A percentile compares a stretch with the other conserved stretches of the same genome.
Evolutionary conservation across 305 asterid species (phyloP).

Genomic region (Plantago lanceolata): DNA sequence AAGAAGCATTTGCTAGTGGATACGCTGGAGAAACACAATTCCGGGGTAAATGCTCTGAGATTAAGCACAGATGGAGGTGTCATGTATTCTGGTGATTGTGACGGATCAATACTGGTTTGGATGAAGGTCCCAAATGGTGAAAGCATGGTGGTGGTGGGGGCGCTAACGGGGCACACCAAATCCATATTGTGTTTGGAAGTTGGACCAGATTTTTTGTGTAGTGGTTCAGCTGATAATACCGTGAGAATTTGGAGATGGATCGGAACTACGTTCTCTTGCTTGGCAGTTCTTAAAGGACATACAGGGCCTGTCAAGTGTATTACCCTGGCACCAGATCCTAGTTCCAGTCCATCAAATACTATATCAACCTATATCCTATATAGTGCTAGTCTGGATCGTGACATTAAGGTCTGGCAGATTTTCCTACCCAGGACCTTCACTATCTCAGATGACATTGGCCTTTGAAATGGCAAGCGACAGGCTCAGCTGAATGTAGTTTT

Average conservation of each 20-base stretch:
- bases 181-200: constrained; percentile 57
- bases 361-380: constrained; percentile 39
- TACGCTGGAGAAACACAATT: constrained; percentile 46
- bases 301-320: constrained; percentile 63
- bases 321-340: constrained; percentile 30
- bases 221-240: constrained; percentile 72
- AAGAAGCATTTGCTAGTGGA: constrained; percentile 39
- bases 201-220: constrained; percentile 44
- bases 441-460: constrained; percentile 1
- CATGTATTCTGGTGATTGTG: constrained; percentile 62
- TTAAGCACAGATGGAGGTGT: constrained; percentile 38
- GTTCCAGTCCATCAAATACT: constrained; percentile 25
- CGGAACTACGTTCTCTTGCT: constrained; percentile 46
- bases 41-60: constrained; percentile 64
- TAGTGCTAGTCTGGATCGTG: constrained; percentile 63
- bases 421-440: constrained; percentile 22
- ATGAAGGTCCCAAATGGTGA: constrained; percentile 23
- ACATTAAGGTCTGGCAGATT: constrained; percentile 64
- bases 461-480: background rate
- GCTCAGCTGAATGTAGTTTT: background rate
- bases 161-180: constrained; percentile 54
- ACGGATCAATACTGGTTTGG: constrained; percentile 52
- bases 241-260: constrained; percentile 61
- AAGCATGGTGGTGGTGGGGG: constrained; percentile 44
- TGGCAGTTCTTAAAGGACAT: constrained; percentile 58